phyloP scores from a whole-genome alignment of 495 filamentous ascomycete species.

The Extremus antarcticus region DNA sequence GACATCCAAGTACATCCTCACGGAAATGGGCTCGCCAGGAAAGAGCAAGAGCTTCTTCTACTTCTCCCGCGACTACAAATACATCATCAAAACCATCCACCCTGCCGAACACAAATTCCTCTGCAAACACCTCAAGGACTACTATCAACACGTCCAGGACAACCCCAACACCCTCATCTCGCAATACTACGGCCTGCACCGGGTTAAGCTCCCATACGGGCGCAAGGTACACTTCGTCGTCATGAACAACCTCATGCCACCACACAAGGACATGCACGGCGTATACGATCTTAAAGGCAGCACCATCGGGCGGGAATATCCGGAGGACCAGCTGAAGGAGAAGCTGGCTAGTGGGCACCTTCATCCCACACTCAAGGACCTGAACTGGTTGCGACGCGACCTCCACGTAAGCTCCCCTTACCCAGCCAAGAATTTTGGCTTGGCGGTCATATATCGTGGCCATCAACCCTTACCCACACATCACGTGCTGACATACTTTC shows the following conservation, averaged over 20 bases:
- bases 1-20: slow-evolving; percentile 97
- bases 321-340: slow-evolving; percentile 72
- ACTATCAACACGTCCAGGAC: slow-evolving; percentile 82
- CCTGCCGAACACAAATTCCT: slow-evolving; percentile 93
- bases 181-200: slow-evolving; percentile 94
- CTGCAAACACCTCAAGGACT: slow-evolving; percentile 81
- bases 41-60: slow-evolving; percentile 99
- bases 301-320: slow-evolving; percentile 82
- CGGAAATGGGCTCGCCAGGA: slow-evolving; percentile 89
- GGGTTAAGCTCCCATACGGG: slow-evolving; percentile 97
- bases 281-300: slow-evolving; percentile 98
- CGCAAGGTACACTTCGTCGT: slow-evolving; percentile 99
- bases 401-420: slow-evolving; percentile 44
- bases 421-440: not conserved
- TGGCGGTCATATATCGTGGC: no score
- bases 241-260: slow-evolving; percentile 99
- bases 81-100: slow-evolving; percentile 99
- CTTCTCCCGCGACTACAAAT: slow-evolving; percentile 99
- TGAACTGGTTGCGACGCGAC: slow-evolving; percentile 89
- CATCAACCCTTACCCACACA: no score
- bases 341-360: slow-evolving; percentile 24
- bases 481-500: not conserved
- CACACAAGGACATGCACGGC: slow-evolving; percentile 92
- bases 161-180: slow-evolving; percentile 96
- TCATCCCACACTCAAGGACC: slow-evolving; percentile 90